A percentile compares a stretch with the other conserved stretches of the same genome.
phyloP scores from a whole-genome alignment of 2,329 filamentous ascomycete species.

The Plectosphaerella plurivora region DNA sequence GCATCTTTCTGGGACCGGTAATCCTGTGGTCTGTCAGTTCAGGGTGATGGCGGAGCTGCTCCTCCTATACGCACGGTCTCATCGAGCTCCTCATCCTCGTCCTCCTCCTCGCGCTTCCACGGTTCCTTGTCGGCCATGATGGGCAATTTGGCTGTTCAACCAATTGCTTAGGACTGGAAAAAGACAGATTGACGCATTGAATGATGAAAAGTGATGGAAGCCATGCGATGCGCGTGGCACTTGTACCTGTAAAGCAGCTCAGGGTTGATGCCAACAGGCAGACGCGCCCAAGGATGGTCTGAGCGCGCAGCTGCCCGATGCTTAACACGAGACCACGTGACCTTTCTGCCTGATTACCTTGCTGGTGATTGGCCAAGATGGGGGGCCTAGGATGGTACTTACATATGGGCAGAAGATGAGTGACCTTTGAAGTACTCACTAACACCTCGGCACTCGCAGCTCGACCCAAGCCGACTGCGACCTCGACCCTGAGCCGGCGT shows the following conservation, averaged over 20 bases:
- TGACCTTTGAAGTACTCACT: constrained; percentile 2
- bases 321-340: constrained; percentile 12
- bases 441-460: background rate
- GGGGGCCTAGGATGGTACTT: background rate
- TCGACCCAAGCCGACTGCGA: background rate
- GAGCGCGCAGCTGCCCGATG: background rate
- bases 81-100: constrained; percentile 57
- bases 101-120: constrained; percentile 51
- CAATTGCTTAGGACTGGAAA: background rate
- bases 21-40: constrained; percentile 44
- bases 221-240: background rate
- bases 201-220: background rate
- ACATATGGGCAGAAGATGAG: rapidly evolving
- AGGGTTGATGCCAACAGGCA: constrained; percentile 6
- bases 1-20: constrained; percentile 95
- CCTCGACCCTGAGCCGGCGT: background rate
- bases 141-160: background rate
- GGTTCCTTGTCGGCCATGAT: constrained; percentile 35
- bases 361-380: constrained; percentile 1
- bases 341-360: constrained; percentile 2
- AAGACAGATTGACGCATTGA: background rate
- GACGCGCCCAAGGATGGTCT: background rate
- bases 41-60: background rate
- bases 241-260: background rate
- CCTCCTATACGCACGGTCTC: constrained; percentile 36